Evolutionary conservation across 2,329 filamentous ascomycete genomes (phyloP), one percentile per base, ranked within the genome.

Genomic region (Lachnellula hyalina): DNA sequence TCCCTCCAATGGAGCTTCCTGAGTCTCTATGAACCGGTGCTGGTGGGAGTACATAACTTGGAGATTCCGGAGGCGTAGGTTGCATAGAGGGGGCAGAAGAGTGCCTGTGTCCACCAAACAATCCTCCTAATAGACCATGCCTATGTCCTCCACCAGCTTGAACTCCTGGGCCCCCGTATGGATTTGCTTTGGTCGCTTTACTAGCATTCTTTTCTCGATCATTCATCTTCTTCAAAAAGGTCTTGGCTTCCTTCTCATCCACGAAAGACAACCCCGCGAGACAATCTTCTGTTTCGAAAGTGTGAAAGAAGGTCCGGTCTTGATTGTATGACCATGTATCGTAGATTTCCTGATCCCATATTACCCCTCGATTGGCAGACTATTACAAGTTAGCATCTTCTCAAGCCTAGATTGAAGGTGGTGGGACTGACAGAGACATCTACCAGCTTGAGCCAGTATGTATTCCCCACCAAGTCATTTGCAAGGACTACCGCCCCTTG

Each of bases 301-400:
- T 91, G 73, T 97, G 92, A 74, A 99, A 99, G 75, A 96, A 99
- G 57, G 90, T 93, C 58, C 94, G 86, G 71, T 99, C 94, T 69
- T 96, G 93, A 74, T 96, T 96, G 77, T 97, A 99, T 60, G 80
- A 79, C 79, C 96, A 97, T 49, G 85, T 85, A 65, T 99, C 93
- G 75, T 96, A 99, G 66, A 99, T 90, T 74, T 99, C 94, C 75
- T 97, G 93, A 68, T 96, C 92, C 90, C 90, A 96, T 67, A 96
- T 87, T 49, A 96, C 91, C 55, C 93, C 92, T 69, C 87, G 83
- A 68, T 84, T 86, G 49, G 86, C 78, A 54, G 90, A 81, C 86
- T 93, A 68, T 46, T 35, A 15, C 48, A 47, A 49, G 51, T 66
- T 59, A 66, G 63, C 52, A 55, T 50, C 17, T 41, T 47, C 34